These are phyloP conservation scores for Chenopodium berlandieri DNA, from an alignment of 148 eudicot genomes.

Conservation along the genomic window DNA sequence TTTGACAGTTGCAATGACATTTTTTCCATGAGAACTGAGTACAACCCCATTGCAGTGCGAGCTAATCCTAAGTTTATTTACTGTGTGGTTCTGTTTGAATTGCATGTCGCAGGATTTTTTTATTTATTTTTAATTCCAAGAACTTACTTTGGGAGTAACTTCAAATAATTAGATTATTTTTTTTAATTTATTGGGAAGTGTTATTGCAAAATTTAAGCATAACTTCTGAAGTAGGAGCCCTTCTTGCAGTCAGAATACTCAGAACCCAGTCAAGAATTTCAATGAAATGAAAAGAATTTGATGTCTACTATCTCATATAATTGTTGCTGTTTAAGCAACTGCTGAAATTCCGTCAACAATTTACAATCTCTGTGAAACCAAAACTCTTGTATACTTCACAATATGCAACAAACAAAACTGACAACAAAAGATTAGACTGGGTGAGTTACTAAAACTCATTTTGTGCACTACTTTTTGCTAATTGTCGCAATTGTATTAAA, in stretches of 20 bases:
- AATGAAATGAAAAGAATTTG: background rate
- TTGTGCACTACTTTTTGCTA: background rate
- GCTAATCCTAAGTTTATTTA: too few relatives aligned
- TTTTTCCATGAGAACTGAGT: background rate
- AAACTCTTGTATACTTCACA: background rate
- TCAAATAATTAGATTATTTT: too few relatives aligned
- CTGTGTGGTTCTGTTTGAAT: too few relatives aligned
- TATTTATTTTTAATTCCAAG: too few relatives aligned
- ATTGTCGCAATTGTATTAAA: slow-evolving; percentile 23
- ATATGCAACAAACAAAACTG: background rate
- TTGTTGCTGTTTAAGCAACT: background rate
- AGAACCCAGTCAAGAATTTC: background rate
- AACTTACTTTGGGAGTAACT: too few relatives aligned
- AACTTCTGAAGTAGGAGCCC: too few relatives aligned
- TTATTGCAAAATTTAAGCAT: too few relatives aligned
- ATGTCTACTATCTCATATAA: background rate
- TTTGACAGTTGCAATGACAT: background rate
- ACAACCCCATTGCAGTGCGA: background rate
- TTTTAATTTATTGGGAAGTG: background rate
- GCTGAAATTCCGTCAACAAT: background rate
- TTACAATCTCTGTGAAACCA: background rate
- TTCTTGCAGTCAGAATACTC: background rate
- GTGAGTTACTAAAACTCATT: background rate
- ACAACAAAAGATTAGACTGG: background rate
- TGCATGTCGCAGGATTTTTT: too few relatives aligned